These are phyloP conservation scores for Microcyclospora pomicola DNA, from an alignment of 2,329 filamentous ascomycete species.

Conservation along the genomic window DNA sequence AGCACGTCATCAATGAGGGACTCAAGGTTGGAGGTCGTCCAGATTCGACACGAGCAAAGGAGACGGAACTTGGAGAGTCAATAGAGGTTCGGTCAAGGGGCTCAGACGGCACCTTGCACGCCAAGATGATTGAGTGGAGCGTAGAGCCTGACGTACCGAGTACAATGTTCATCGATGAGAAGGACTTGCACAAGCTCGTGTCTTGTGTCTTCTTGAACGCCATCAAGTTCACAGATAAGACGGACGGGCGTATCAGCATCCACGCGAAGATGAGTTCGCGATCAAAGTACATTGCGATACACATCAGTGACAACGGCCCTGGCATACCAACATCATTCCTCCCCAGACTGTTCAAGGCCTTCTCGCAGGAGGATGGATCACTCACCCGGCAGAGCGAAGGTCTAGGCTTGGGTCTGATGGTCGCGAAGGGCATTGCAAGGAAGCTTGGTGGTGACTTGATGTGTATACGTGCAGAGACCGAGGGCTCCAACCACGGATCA, in stretches of 20 bases:
- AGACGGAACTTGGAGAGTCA: slow-evolving; percentile 33
- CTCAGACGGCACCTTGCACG: slow-evolving; percentile 30
- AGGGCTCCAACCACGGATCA: slow-evolving; percentile 46
- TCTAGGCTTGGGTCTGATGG: slow-evolving; percentile 53
- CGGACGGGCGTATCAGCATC: slow-evolving; percentile 44
- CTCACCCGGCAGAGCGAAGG: slow-evolving; percentile 55
- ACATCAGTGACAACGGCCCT: slow-evolving; percentile 51
- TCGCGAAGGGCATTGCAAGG: slow-evolving; percentile 57
- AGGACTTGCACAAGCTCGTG: slow-evolving; percentile 49
- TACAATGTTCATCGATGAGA: slow-evolving; percentile 46
- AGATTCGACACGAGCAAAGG: slow-evolving; percentile 35
- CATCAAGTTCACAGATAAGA: slow-evolving; percentile 52
- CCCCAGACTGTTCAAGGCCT: slow-evolving; percentile 54
- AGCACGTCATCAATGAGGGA: slow-evolving; percentile 39
- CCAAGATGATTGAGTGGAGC: slow-evolving; percentile 37
- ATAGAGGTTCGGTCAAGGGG: slow-evolving; percentile 35
- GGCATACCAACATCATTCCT: slow-evolving; percentile 55
- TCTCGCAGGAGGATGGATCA: slow-evolving; percentile 54
- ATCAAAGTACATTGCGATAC: slow-evolving; percentile 44
- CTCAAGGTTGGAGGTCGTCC: slow-evolving; percentile 39
- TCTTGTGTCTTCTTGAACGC: slow-evolving; percentile 53
- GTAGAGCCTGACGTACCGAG: slow-evolving; percentile 38
- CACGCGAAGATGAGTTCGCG: slow-evolving; percentile 35
- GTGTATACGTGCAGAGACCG: slow-evolving; percentile 48
- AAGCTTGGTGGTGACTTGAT: slow-evolving; percentile 56